Evolutionary conservation across 345 rosid species (phyloP).

Genomic region (Limnanthes douglasii): DNA sequence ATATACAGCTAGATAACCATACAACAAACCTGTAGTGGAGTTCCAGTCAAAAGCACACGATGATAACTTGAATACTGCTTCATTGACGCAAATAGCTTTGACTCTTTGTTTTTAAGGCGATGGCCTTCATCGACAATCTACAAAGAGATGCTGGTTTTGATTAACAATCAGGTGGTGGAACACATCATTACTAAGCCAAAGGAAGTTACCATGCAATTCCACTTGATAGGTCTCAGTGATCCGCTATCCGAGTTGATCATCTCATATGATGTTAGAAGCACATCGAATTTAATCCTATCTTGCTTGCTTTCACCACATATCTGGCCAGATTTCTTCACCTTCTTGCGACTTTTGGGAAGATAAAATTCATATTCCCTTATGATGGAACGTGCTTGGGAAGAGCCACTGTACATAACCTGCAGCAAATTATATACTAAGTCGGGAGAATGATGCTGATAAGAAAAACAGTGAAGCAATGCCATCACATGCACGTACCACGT

Average conservation of each 20-base stretch:
- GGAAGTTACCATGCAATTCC: slow-evolving; percentile 93
- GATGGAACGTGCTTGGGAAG: slow-evolving; percentile 70
- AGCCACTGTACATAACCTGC: slow-evolving; percentile 94
- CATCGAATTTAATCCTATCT: slow-evolving; percentile 94
- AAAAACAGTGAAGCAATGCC: slow-evolving; percentile 1
- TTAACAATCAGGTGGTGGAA: slow-evolving; percentile 7
- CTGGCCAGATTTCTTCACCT: slow-evolving; percentile 85
- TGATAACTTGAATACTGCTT: slow-evolving; percentile 83
- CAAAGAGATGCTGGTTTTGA: slow-evolving; percentile 13
- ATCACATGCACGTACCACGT: slow-evolving; percentile 56
- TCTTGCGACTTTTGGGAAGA: slow-evolving; percentile 51
- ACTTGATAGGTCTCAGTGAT: slow-evolving; percentile 76
- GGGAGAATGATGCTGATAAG: slow-evolving; percentile 6
- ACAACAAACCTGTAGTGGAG: slow-evolving; percentile 88
- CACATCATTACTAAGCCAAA: slow-evolving; percentile 6
- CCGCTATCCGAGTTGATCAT: slow-evolving; percentile 82
- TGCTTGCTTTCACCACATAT: slow-evolving; percentile 68
- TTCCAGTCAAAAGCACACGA: slow-evolving; percentile 94
- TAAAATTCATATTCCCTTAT: slow-evolving; percentile 95
- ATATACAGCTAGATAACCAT: too few relatives aligned
- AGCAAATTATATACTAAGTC: slow-evolving; percentile 8
- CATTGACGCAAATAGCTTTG: slow-evolving; percentile 82
- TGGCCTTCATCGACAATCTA: slow-evolving; percentile 99
- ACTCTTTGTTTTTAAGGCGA: slow-evolving; percentile 96
- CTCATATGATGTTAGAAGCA: slow-evolving; percentile 96